Evolutionary conservation across 2,329 filamentous ascomycete genomes (phyloP).

Genomic region (Cordyceps cateniannulata): DNA sequence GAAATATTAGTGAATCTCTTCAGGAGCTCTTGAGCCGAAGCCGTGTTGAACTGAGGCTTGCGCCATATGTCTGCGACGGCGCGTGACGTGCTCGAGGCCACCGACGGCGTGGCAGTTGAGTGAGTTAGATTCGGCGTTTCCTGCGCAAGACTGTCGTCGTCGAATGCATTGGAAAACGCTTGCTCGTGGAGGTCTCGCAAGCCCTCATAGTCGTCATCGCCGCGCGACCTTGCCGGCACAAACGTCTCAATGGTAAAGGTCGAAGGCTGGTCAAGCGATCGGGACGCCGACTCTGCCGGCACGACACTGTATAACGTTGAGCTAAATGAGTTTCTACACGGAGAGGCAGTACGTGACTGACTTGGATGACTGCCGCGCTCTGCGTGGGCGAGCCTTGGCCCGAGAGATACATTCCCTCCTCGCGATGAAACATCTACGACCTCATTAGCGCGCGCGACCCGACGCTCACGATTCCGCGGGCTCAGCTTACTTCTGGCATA

Average conservation of each 20-base stretch:
- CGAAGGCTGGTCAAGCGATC: neutral
- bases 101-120: neutral
- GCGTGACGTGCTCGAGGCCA: conserved; percentile 1
- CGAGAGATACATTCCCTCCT: conserved; percentile 14
- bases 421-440: conserved; percentile 9
- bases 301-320: neutral
- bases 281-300: neutral
- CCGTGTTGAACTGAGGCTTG: conserved; percentile 6
- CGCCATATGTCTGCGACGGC: conserved; percentile 12
- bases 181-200: conserved; percentile 1
- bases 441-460: neutral
- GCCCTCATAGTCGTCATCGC: neutral
- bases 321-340: neutral
- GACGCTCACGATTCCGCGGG: neutral
- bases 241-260: conserved; percentile 5
- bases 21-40: conserved; percentile 5
- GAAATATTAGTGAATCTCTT: neutral
- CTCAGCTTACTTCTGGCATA: conserved; percentile 11
- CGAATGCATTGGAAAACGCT: neutral
- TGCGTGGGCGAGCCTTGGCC: conserved; percentile 11
- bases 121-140: neutral
- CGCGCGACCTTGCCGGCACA: neutral
- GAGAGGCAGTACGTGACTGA: neutral
- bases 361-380: neutral
- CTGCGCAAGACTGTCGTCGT: neutral